Conservation (phyloP, 495 filamentous ascomycete species). For the Rhypophila decipiens region DNA sequence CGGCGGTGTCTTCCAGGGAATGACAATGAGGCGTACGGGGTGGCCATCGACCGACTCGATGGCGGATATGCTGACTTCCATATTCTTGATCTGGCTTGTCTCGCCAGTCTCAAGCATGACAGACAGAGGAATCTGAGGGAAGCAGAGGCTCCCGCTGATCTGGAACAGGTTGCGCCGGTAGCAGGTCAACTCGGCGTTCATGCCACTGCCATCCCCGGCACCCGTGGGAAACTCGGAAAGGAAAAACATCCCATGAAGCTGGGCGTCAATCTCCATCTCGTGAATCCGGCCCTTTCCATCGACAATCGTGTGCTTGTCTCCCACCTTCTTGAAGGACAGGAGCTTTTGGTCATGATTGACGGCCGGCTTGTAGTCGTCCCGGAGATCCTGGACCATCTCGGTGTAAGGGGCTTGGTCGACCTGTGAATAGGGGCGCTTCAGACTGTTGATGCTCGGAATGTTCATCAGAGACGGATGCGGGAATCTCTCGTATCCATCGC, state of each 20-base stretch:
- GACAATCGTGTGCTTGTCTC: conserved; percentile 51
- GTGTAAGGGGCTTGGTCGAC: conserved; percentile 41
- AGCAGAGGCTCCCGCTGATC: conserved; percentile 77
- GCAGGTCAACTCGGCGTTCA: conserved; percentile 80
- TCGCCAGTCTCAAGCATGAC: conserved; percentile 74
- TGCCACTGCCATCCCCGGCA: conserved; percentile 53
- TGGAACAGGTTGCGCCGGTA: conserved; percentile 92
- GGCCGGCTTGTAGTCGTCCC: conserved; percentile 47
- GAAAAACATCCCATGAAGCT: conserved; percentile 95
- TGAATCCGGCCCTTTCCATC: conserved; percentile 49
- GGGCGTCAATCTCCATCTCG: conserved; percentile 62
- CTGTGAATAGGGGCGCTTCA: conserved; percentile 46
- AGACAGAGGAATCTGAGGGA: conserved; percentile 68
- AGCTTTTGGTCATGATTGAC: conserved; percentile 53
- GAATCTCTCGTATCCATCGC: conserved; percentile 40
- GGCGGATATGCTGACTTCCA: conserved; percentile 81
- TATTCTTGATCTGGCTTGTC: conserved; percentile 68
- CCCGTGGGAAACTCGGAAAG: conserved; percentile 77
- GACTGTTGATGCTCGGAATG: conserved; percentile 48
- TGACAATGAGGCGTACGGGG: conserved; percentile 84
- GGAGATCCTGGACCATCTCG: conserved; percentile 48
- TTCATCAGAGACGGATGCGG: conserved; percentile 39
- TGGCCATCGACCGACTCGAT: conserved; percentile 86
- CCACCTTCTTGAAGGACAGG: conserved; percentile 46
- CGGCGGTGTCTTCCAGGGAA: conserved; percentile 91